Conservation (phyloP, 257 asterid genomes). For the Lycium ferocissimum region DNA sequence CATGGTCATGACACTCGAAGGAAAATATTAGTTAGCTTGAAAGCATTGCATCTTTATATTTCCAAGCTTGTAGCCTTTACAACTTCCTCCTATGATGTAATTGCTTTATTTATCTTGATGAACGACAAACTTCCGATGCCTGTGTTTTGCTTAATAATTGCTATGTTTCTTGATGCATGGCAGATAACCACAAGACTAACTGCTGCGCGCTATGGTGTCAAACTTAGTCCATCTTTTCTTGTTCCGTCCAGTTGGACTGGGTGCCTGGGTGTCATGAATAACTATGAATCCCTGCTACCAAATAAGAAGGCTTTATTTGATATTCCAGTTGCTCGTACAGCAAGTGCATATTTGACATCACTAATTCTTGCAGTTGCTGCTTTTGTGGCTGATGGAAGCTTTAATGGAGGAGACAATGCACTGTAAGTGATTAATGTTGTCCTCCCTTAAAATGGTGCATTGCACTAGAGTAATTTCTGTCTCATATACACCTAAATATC, state of each 20-base stretch:
- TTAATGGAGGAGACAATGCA: constrained; percentile 92
- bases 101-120: neutral
- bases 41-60: neutral
- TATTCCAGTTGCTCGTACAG: constrained; percentile 87
- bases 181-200: constrained; percentile 82
- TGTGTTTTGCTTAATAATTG: neutral
- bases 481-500: neutral
- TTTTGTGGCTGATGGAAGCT: constrained; percentile 81
- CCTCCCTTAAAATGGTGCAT: neutral
- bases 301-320: constrained; percentile 86
- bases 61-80: neutral
- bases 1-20: too few species aligned
- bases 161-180: constrained; percentile 25
- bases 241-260: constrained; percentile 96
- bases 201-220: constrained; percentile 79
- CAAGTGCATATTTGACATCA: constrained; percentile 83
- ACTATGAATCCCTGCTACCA: constrained; percentile 83
- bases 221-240: constrained; percentile 94
- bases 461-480: neutral
- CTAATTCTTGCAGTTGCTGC: constrained; percentile 71
- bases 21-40: neutral
- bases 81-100: neutral
- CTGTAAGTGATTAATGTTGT: constrained; percentile 54
- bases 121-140: neutral
- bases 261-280: constrained; percentile 87